Evolutionary conservation across 768 basidiomycete genomes (phyloP).

Genomic region (Suillus clintonianus): DNA sequence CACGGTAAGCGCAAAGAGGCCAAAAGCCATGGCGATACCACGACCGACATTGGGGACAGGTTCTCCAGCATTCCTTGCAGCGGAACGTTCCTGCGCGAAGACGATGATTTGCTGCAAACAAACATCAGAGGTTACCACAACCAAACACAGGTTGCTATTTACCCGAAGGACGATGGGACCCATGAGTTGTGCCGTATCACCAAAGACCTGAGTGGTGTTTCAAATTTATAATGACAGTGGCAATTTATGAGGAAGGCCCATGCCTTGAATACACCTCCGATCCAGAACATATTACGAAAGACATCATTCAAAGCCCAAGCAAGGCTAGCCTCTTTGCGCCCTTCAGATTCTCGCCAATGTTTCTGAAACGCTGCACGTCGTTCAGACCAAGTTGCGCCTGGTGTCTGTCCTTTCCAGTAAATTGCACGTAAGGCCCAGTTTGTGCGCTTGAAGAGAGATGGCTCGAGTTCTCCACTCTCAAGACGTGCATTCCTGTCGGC

Average conservation of each 20-base stretch:
- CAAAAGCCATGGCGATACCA: slow-evolving; percentile 62
- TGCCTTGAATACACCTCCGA: slow-evolving; percentile 61
- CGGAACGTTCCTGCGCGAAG: slow-evolving; percentile 51
- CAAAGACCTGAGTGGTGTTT: slow-evolving; percentile 45
- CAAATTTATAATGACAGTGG: neutral
- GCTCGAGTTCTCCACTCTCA: slow-evolving; percentile 43
- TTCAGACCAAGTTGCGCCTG: slow-evolving; percentile 22
- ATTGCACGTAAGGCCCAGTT: slow-evolving; percentile 38
- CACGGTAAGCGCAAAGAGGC: slow-evolving; percentile 51
- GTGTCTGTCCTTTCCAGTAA: slow-evolving; percentile 5
- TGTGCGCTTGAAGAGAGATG: slow-evolving; percentile 39
- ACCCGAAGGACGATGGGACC: slow-evolving; percentile 65
- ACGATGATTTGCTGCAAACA: slow-evolving; percentile 54
- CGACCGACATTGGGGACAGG: slow-evolving; percentile 45
- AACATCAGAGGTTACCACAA: neutral
- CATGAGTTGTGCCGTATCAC: slow-evolving; percentile 63
- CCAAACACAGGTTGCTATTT: neutral
- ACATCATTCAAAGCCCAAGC: slow-evolving; percentile 64
- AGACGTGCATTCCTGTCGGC: slow-evolving; percentile 57
- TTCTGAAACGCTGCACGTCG: slow-evolving; percentile 35
- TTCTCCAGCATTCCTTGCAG: slow-evolving; percentile 38
- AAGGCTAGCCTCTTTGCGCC: slow-evolving; percentile 50
- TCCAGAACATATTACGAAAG: slow-evolving; percentile 61
- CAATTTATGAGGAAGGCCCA: neutral
- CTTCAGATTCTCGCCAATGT: slow-evolving; percentile 47